These are phyloP conservation scores for Raddia distichophylla DNA, from an alignment of 176 grass and related monocot species.

Conservation along the genomic window DNA sequence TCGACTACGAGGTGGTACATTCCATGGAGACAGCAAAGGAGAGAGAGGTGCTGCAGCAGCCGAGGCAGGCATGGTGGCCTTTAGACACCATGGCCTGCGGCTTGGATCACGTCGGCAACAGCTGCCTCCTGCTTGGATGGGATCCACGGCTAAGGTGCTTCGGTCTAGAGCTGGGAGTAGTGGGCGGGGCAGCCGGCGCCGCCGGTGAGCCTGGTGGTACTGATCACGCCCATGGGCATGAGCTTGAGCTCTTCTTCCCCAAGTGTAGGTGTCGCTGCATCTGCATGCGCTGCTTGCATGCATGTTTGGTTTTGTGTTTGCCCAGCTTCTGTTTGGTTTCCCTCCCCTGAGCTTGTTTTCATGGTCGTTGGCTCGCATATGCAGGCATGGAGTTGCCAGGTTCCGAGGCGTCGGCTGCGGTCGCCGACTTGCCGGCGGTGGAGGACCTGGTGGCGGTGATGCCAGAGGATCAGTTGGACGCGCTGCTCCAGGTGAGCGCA, in stretches of 20 bases:
- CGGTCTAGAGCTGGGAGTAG: conserved; percentile 1
- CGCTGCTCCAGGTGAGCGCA: conserved; percentile 57
- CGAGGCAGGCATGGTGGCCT: conserved; percentile 41
- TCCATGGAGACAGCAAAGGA: conserved; percentile 42
- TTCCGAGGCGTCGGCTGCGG: conserved; percentile 10
- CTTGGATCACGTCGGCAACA: conserved; percentile 5
- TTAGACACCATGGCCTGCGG: conserved; percentile 51
- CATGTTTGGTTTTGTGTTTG: not conserved
- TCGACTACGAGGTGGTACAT: not conserved
- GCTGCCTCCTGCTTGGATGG: conserved; percentile 43
- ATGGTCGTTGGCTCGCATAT: not conserved
- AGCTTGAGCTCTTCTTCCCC: conserved; percentile 46
- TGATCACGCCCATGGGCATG: not conserved
- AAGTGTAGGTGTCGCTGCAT: conserved; percentile 27
- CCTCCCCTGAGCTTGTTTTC: not conserved
- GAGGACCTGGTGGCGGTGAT: not conserved
- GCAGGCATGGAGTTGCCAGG: conserved; percentile 38
- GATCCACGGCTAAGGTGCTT: conserved; percentile 49
- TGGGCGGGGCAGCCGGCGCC: not conserved
- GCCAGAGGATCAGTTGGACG: conserved; percentile 40
- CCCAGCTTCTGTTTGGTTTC: not conserved
- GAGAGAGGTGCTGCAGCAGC: conserved; percentile 33
- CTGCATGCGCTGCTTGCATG: not conserved
- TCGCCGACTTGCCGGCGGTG: not conserved
- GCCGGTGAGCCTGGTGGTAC: not conserved